Evolutionary conservation across 1,284 basidiomycete species (phyloP).

Genomic region (Ganoderma multipileum): DNA sequence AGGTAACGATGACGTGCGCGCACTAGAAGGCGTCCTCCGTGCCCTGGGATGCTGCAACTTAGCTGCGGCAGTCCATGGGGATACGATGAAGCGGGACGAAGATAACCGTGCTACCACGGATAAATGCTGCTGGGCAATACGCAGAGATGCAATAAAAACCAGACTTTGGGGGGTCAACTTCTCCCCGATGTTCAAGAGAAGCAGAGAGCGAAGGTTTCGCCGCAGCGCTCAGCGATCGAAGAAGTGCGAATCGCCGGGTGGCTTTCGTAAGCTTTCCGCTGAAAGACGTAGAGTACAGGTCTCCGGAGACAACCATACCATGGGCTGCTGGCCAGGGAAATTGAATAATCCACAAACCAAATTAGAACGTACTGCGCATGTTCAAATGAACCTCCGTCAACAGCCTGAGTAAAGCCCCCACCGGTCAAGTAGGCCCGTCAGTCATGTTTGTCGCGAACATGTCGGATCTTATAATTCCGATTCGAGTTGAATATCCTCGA

Average conservation of each 20-base stretch:
- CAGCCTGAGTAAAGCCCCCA: no score
- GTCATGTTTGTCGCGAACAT: no score
- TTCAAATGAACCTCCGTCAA: not conserved
- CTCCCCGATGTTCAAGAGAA: not conserved
- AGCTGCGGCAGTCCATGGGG: not conserved
- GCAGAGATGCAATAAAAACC: no score
- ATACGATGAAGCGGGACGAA: not conserved
- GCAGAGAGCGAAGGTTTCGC: not conserved
- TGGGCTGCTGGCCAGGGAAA: not conserved
- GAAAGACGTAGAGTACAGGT: not conserved
- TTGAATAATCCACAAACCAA: not conserved
- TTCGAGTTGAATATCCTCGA: no score
- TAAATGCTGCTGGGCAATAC: not conserved
- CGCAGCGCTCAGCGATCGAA: not conserved
- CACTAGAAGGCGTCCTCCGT: constrained; percentile 49
- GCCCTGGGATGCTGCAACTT: not conserved
- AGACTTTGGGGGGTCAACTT: not conserved
- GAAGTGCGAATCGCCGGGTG: not conserved
- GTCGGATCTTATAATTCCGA: no score
- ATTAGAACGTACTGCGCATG: not conserved
- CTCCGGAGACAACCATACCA: not conserved
- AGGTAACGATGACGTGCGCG: constrained; percentile 72
- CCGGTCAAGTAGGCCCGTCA: no score
- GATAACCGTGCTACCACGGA: not conserved
- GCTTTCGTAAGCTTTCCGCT: not conserved